Percentiles rank a stretch among this genome's conserved stretches.
These are phyloP conservation scores for Gnomoniopsis sp. DNA, from an alignment of 2,329 filamentous ascomycete species.

Conservation along the genomic window DNA sequence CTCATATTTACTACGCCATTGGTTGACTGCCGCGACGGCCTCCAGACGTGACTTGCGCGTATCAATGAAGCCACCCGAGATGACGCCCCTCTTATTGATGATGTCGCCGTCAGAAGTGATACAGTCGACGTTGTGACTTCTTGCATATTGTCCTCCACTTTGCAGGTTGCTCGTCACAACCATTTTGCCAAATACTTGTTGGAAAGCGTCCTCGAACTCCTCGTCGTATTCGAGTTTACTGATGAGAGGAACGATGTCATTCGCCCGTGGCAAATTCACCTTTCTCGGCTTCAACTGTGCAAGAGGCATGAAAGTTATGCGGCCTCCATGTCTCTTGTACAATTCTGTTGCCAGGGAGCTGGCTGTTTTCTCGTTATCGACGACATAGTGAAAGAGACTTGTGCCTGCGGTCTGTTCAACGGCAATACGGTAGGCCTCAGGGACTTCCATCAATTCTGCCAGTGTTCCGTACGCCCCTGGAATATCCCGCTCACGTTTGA, in stretches of 20 bases:
- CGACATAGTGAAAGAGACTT: conserved; percentile 93
- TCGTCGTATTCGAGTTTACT: conserved; percentile 78
- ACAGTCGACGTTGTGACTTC: conserved; percentile 85
- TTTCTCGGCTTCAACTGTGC: conserved; percentile 72
- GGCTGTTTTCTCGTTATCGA: conserved; percentile 86
- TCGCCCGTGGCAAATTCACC: conserved; percentile 76
- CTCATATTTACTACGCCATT: conserved; percentile 74
- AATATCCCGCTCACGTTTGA: conserved; percentile 76
- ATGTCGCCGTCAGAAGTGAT: conserved; percentile 95
- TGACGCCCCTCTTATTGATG: conserved; percentile 89
- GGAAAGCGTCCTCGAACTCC: conserved; percentile 79
- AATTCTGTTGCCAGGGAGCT: conserved; percentile 76
- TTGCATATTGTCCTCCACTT: conserved; percentile 84
- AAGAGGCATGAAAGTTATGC: conserved; percentile 92
- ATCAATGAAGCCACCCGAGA: conserved; percentile 94
- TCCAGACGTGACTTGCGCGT: conserved; percentile 81
- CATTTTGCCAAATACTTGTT: conserved; percentile 92
- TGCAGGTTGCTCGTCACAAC: conserved; percentile 90
- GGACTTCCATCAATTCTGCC: conserved; percentile 86
- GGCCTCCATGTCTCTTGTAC: conserved; percentile 74
- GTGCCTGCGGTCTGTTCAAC: conserved; percentile 90
- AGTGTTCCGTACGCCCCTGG: conserved; percentile 88
- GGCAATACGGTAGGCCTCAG: conserved; percentile 79
- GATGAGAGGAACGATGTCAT: conserved; percentile 82
- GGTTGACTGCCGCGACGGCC: conserved; percentile 71